phyloP scores from a whole-genome alignment of 2,329 filamentous ascomycete species.

The Apiospora pterosperma region DNA sequence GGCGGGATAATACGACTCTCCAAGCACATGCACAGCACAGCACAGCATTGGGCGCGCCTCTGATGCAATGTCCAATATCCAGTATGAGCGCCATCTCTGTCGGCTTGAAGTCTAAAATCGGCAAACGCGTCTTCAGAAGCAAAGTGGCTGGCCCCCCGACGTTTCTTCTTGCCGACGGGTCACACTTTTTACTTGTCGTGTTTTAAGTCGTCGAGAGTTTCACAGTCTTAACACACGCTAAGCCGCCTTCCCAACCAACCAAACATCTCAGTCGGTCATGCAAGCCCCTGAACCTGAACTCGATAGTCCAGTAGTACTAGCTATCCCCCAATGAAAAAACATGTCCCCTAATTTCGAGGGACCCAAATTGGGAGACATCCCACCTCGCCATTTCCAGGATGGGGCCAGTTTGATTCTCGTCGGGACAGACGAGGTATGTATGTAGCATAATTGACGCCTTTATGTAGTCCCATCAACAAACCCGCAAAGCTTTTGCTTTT shows the following conservation, averaged over 20 bases:
- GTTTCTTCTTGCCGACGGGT: background rate
- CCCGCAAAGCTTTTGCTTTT: background rate
- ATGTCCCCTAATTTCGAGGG: background rate
- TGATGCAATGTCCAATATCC: background rate
- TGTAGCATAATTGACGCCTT: background rate
- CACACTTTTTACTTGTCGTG: background rate
- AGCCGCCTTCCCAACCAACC: background rate
- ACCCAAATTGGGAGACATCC: conserved; percentile 1
- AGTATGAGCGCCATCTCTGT: background rate
- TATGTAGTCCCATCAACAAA: background rate
- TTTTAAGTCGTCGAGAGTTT: conserved; percentile 2
- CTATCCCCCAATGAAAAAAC: background rate
- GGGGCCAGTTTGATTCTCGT: background rate
- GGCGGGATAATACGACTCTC: too few relatives aligned
- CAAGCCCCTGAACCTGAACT: conserved; percentile 3
- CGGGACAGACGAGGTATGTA: background rate
- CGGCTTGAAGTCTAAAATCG: background rate
- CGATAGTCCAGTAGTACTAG: background rate
- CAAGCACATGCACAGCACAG: too few relatives aligned
- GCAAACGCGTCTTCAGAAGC: background rate
- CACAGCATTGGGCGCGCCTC: background rate
- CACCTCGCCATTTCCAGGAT: background rate
- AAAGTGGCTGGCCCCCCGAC: background rate
- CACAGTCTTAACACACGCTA: background rate
- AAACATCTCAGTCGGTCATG: background rate